Percentiles rank a stretch among this genome's conserved stretches.
Evolutionary conservation across 495 filamentous ascomycete species (phyloP).

Genomic region (Penicillium nucicola): DNA sequence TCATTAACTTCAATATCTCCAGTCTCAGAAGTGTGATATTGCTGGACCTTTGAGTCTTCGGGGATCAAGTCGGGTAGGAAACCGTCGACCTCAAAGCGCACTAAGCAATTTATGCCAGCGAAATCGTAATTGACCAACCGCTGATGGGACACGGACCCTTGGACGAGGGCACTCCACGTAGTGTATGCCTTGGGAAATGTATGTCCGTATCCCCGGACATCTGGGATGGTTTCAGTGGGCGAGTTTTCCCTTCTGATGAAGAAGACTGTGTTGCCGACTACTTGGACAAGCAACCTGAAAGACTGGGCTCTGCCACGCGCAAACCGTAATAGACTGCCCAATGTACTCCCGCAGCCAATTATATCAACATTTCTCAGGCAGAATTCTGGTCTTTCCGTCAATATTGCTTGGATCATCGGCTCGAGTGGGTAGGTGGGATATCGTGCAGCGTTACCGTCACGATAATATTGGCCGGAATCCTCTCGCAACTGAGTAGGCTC

Average conservation of each 20-base stretch:
- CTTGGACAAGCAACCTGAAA: conserved; percentile 60
- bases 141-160: conserved; percentile 55
- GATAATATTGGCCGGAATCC: conserved; percentile 53
- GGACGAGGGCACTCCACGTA: conserved; percentile 48
- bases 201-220: conserved; percentile 59
- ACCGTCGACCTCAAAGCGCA: conserved; percentile 64
- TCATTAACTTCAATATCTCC: not conserved
- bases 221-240: conserved; percentile 48
- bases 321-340: conserved; percentile 57
- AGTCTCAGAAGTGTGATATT: no score
- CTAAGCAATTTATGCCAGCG: conserved; percentile 47
- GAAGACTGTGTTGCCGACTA: conserved; percentile 59
- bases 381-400: conserved; percentile 33
- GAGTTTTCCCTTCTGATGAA: conserved; percentile 57
- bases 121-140: conserved; percentile 60
- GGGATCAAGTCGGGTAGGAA: no score
- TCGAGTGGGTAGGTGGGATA: conserved; percentile 56
- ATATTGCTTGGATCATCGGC: conserved; percentile 51
- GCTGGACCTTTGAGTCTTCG: no score
- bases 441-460: conserved; percentile 60
- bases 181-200: conserved; percentile 65
- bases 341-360: conserved; percentile 58
- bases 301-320: conserved; percentile 39
- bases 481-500: conserved; percentile 33
- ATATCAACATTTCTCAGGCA: conserved; percentile 47